Evolutionary conservation across 345 rosid species (phyloP).

Genomic region (Arabidopsis arenosa): DNA sequence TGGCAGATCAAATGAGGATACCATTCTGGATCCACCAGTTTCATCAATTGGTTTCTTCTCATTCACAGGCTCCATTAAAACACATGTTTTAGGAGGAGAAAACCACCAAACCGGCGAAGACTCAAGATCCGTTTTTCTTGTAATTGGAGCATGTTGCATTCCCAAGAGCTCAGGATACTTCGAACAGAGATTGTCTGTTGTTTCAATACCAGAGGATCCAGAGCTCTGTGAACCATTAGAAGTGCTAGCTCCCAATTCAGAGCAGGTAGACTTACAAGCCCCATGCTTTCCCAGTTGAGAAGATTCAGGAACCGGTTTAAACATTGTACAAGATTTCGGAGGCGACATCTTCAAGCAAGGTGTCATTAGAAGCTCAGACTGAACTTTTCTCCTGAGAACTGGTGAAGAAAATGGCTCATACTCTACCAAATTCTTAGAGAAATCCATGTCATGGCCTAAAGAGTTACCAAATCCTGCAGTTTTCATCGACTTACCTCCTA

Average conservation of each 20-base stretch:
- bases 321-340: conserved; percentile 78
- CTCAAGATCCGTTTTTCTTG: conserved; percentile 54
- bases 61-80: conserved; percentile 65
- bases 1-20: conserved; percentile 21
- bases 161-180: conserved; percentile 86
- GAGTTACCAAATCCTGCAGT: conserved; percentile 47
- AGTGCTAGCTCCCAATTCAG: conserved; percentile 52
- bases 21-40: conserved; percentile 30
- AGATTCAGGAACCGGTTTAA: conserved; percentile 59
- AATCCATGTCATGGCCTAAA: conserved; percentile 37
- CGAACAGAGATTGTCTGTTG: conserved; percentile 50
- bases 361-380: conserved; percentile 62
- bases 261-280: conserved; percentile 60
- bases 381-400: conserved; percentile 43
- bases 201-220: conserved; percentile 60
- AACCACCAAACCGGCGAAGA: conserved; percentile 79
- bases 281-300: conserved; percentile 41
- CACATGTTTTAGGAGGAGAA: conserved; percentile 91
- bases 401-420: conserved; percentile 54
- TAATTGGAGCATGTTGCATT: conserved; percentile 54
- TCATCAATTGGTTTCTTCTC: conserved; percentile 46
- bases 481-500: conserved; percentile 44
- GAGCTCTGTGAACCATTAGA: conserved; percentile 48
- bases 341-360: conserved; percentile 82
- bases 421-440: conserved; percentile 33